Percentiles rank a stretch among this genome's conserved stretches.
These are phyloP conservation scores for Hypsizygus marmoreus DNA, from an alignment of 768 basidiomycete genomes.

Conservation along the genomic window DNA sequence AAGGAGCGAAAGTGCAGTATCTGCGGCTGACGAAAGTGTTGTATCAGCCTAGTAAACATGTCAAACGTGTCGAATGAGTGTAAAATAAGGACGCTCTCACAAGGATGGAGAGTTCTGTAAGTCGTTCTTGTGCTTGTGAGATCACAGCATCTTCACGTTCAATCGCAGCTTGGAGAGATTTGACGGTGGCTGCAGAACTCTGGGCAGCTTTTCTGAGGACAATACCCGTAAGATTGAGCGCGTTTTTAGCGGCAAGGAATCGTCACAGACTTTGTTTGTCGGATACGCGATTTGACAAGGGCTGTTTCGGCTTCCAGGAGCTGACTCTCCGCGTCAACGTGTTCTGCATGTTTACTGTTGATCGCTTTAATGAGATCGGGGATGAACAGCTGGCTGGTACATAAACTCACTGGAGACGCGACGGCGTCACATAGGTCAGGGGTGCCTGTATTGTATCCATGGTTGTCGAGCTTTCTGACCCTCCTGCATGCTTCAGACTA, in stretches of 20 bases:
- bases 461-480: not conserved
- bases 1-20: slow-evolving; percentile 11
- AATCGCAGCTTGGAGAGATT: slow-evolving; percentile 23
- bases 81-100: slow-evolving; percentile 15
- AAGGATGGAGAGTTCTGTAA: slow-evolving; percentile 30
- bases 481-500: slow-evolving; percentile 14
- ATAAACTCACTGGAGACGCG: slow-evolving; percentile 17
- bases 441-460: slow-evolving; percentile 5
- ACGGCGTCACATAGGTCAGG: slow-evolving; percentile 21
- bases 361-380: no score
- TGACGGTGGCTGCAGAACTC: slow-evolving; percentile 22
- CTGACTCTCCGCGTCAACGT: slow-evolving; percentile 25
- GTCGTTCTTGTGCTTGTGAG: slow-evolving; percentile 19
- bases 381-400: not conserved
- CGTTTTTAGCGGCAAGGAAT: not conserved
- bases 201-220: slow-evolving; percentile 25
- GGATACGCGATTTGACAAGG: slow-evolving; percentile 27
- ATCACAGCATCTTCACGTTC: slow-evolving; percentile 22
- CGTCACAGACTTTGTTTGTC: slow-evolving; percentile 28
- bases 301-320: slow-evolving; percentile 28
- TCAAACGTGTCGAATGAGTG: not conserved
- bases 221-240: not conserved
- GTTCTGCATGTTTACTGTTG: slow-evolving; percentile 24
- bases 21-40: slow-evolving; percentile 11
- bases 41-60: slow-evolving; percentile 15